These are phyloP conservation scores for Botrytis hyacinthi DNA, from an alignment of 2,329 filamentous ascomycete genomes.

Conservation along the genomic window DNA sequence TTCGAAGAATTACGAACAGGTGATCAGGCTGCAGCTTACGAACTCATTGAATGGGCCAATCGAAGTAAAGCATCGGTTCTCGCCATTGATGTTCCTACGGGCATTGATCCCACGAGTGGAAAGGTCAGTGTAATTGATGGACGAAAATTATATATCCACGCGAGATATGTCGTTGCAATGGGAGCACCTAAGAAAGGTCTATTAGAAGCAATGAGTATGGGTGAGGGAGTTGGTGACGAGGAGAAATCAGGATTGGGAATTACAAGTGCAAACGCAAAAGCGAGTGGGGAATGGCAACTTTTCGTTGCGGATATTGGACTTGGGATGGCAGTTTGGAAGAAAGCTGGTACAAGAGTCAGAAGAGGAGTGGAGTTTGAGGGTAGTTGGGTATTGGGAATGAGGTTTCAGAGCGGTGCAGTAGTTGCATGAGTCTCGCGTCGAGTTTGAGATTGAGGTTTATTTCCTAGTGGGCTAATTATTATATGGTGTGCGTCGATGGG, in stretches of 20 bases:
- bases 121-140: constrained; percentile 67
- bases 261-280: constrained; percentile 15
- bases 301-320: constrained; percentile 87
- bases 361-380: constrained; percentile 86
- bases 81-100: constrained; percentile 87
- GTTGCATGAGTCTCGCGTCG: background rate
- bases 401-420: constrained; percentile 34
- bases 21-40: constrained; percentile 80
- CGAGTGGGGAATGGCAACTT: constrained; percentile 63
- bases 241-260: constrained; percentile 32
- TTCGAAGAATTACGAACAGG: constrained; percentile 85
- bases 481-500: background rate
- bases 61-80: constrained; percentile 79
- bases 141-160: constrained; percentile 73
- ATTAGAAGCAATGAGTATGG: constrained; percentile 62
- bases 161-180: constrained; percentile 79
- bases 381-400: constrained; percentile 77
- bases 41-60: constrained; percentile 92
- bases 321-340: constrained; percentile 77
- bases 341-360: constrained; percentile 75
- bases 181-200: constrained; percentile 85
- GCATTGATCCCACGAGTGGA: constrained; percentile 77
- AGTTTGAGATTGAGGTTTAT: background rate
- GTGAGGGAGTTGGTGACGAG: constrained; percentile 32
- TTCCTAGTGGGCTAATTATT: background rate